Conservation (phyloP, 2,329 filamentous ascomycete genomes). For the Colletotrichum cereale region DNA sequence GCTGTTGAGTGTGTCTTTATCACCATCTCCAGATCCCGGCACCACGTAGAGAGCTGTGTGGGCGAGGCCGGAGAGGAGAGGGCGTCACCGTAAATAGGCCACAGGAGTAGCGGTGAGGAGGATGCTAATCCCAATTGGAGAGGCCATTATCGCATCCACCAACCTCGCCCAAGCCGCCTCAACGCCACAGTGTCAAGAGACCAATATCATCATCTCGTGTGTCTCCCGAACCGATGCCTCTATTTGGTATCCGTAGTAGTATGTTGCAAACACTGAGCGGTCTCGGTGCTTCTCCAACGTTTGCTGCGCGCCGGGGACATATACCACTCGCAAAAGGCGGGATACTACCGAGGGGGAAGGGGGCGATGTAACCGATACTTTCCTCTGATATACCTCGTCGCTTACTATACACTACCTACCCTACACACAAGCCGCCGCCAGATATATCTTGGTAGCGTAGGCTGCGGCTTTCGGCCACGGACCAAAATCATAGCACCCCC, state of each 20-base stretch:
- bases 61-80: conserved; percentile 23
- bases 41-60: neutral
- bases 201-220: conserved; percentile 12
- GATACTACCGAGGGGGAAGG: neutral
- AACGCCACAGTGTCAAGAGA: conserved; percentile 35
- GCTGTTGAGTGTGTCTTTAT: conserved; percentile 5
- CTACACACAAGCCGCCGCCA: neutral
- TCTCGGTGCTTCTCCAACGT: conserved; percentile 24
- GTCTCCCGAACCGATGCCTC: neutral
- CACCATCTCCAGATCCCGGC: conserved; percentile 15
- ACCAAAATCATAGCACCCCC: neutral
- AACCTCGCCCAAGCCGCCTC: conserved; percentile 37
- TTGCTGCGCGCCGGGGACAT: neutral
- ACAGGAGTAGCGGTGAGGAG: conserved; percentile 43
- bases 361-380: neutral
- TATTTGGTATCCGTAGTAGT: neutral
- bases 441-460: neutral
- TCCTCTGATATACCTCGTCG: neutral
- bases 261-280: conserved; percentile 11
- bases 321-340: conserved; percentile 2
- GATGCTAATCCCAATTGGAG: conserved; percentile 41
- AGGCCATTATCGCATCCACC: conserved; percentile 35
- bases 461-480: neutral
- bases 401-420: too few relatives aligned
- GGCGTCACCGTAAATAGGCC: conserved; percentile 42